Percentiles rank a stretch among this genome's conserved stretches.
These are phyloP conservation scores for Pseudisothecium myosuroides DNA, from an alignment of 225 moss, liverwort and hornwort genomes.

Conservation along the genomic window DNA sequence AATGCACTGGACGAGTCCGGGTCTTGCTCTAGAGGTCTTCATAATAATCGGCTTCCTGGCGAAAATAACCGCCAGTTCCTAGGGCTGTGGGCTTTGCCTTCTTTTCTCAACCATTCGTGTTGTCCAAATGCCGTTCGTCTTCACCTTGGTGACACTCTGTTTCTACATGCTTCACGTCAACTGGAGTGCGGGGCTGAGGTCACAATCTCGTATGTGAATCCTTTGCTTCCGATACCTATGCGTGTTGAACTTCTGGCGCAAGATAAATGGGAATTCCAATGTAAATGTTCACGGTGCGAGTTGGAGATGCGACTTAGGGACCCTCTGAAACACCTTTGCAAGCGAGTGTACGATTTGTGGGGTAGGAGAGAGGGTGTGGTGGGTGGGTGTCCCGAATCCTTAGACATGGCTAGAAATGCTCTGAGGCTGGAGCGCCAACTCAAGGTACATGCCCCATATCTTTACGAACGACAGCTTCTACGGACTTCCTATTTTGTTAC, in stretches of 20 bases:
- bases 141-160: slow-evolving; percentile 57
- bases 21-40: slow-evolving; percentile 31
- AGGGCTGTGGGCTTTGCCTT: slow-evolving; percentile 70
- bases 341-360: slow-evolving; percentile 35
- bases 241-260: slow-evolving; percentile 32
- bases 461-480: slow-evolving; percentile 27
- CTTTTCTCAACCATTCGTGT: slow-evolving; percentile 87
- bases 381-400: slow-evolving; percentile 9
- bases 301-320: slow-evolving; percentile 35
- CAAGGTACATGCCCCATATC: slow-evolving; percentile 21
- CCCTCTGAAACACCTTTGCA: slow-evolving; percentile 35
- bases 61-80: slow-evolving; percentile 30
- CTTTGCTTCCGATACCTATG: slow-evolving; percentile 34
- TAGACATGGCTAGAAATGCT: slow-evolving; percentile 35
- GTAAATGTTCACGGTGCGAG: slow-evolving; percentile 56
- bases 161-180: slow-evolving; percentile 56
- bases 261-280: slow-evolving; percentile 58
- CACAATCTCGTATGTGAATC: slow-evolving; percentile 50
- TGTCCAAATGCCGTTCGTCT: slow-evolving; percentile 58
- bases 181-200: slow-evolving; percentile 61
- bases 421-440: slow-evolving; percentile 38
- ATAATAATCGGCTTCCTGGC: slow-evolving; percentile 29
- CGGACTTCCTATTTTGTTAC: slow-evolving; percentile 31
- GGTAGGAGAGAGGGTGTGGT: slow-evolving; percentile 23
- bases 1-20: slow-evolving; percentile 47